A percentile compares a stretch with the other conserved stretches of the same genome.
phyloP scores from a whole-genome alignment of 108 stramenopile genomes.

The Nitzschia sp. region DNA sequence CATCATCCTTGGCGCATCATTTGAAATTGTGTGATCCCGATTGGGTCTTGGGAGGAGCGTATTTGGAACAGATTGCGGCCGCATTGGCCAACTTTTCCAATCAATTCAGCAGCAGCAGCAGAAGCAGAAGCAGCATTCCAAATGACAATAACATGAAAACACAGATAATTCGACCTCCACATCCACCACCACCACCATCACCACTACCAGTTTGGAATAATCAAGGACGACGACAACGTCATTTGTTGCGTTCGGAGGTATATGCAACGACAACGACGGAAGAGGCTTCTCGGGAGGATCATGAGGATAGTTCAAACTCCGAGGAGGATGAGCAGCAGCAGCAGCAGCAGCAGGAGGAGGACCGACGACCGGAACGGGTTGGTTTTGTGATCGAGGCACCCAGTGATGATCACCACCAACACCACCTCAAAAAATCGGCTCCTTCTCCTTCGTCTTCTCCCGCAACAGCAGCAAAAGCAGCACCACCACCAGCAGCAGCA shows the following conservation, averaged over 20 bases:
- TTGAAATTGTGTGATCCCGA: constrained; percentile 54
- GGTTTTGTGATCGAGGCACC: neutral
- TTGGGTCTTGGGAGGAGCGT: constrained; percentile 56
- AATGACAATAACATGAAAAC: neutral
- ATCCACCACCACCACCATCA: too few species aligned
- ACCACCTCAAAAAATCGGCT: neutral
- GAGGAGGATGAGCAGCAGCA: neutral
- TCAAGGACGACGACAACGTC: neutral
- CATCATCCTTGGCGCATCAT: constrained; percentile 12
- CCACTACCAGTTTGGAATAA: neutral
- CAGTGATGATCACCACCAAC: neutral
- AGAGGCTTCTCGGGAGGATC: too few species aligned
- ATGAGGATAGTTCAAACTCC: neutral
- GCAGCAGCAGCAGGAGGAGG: neutral
- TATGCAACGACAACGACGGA: neutral
- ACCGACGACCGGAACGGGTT: neutral
- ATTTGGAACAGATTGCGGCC: constrained; percentile 45
- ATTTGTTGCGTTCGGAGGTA: neutral
- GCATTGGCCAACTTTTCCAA: constrained; percentile 39
- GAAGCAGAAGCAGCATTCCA: neutral
- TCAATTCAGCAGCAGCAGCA: neutral
- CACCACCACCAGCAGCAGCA: too few species aligned
- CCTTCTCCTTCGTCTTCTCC: neutral
- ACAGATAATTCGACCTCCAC: neutral
- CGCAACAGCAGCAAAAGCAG: too few species aligned